These are phyloP conservation scores for Aureobasidium vineae DNA, from an alignment of 2,329 filamentous ascomycete genomes.

Conservation along the genomic window DNA sequence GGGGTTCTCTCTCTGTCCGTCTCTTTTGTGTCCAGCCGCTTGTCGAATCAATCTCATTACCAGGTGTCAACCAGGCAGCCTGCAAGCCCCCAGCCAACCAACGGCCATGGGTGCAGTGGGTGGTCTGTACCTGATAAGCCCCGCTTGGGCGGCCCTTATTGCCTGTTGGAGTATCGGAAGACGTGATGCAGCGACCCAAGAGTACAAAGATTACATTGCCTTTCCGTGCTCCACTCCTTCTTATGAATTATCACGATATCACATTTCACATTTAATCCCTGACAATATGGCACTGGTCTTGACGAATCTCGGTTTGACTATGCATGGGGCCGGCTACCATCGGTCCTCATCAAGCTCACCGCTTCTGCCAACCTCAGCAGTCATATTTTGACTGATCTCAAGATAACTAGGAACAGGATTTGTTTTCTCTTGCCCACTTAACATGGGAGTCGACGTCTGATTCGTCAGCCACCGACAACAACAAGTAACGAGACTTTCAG, in stretches of 20 bases:
- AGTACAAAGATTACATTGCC: neutral
- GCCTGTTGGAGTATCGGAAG: neutral
- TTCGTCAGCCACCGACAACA: no score
- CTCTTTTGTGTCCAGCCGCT: neutral
- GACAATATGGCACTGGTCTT: neutral
- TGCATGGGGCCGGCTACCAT: neutral
- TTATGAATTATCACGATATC: neutral
- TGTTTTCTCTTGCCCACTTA: neutral
- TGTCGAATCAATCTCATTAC: neutral
- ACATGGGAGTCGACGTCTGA: no score
- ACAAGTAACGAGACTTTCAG: neutral
- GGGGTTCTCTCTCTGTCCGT: neutral
- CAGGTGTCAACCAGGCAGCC: slow-evolving; percentile 1
- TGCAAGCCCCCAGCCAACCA: slow-evolving; percentile 22
- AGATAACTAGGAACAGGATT: neutral
- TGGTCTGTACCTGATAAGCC: slow-evolving; percentile 22
- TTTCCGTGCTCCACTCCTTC: neutral
- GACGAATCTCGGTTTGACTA: neutral
- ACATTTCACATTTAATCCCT: neutral
- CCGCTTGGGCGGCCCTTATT: slow-evolving; percentile 18
- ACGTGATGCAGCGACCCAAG: slow-evolving; percentile 6
- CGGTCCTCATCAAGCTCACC: neutral
- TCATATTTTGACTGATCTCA: no score
- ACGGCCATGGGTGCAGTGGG: neutral
- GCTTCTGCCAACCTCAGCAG: neutral